Percentiles rank a stretch among this genome's conserved stretches.
These are phyloP conservation scores for Ceratocystis huliohia DNA, from an alignment of 2,329 filamentous ascomycete species.

Conservation along the genomic window DNA sequence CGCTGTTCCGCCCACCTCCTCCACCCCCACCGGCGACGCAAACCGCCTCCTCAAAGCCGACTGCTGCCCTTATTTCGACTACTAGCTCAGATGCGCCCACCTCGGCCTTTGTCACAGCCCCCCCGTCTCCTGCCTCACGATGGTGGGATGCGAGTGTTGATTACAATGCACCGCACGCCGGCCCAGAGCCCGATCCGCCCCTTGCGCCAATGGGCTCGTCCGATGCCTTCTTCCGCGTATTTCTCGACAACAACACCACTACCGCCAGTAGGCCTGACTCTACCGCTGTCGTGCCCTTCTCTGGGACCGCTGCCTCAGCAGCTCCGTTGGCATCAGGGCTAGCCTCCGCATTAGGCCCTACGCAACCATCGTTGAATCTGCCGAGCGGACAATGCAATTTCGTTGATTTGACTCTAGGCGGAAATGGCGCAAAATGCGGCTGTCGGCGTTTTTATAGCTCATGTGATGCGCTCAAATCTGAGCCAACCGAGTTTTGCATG, in stretches of 20 bases:
- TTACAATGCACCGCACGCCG: conserved; percentile 7
- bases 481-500: conserved; percentile 45
- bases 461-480: conserved; percentile 30
- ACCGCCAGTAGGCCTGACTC: not conserved
- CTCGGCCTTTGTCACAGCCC: conserved; percentile 16
- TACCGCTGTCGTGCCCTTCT: conserved; percentile 1
- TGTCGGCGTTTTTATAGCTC: conserved; percentile 44
- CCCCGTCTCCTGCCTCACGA: conserved; percentile 11
- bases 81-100: not conserved
- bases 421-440: conserved; percentile 42
- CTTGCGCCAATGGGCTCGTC: conserved; percentile 2
- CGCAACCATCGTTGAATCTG: conserved; percentile 27
- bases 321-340: not conserved
- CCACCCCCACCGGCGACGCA: not conserved
- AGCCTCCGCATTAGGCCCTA: conserved; percentile 23
- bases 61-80: not conserved
- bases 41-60: not conserved
- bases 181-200: conserved; percentile 3
- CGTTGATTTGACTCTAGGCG: conserved; percentile 40
- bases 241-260: conserved; percentile 9
- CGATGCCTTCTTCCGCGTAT: conserved; percentile 14
- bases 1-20: not conserved
- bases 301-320: not conserved
- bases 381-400: conserved; percentile 46
- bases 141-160: conserved; percentile 18